Evolutionary conservation across 805 yeast genomes (phyloP).

Genomic region (Candida chilensis): DNA sequence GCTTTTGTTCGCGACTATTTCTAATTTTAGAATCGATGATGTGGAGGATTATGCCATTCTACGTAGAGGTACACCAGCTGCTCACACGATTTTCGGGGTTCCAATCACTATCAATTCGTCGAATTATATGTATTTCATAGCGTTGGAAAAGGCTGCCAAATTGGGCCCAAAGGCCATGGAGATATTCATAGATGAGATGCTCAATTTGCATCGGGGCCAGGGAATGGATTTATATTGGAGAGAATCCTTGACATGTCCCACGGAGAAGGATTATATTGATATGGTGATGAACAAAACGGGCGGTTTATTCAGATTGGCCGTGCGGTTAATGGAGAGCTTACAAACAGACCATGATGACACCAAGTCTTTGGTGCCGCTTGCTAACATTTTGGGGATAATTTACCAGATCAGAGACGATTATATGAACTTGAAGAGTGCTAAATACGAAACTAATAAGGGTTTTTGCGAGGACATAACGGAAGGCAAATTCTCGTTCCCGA

Average conservation of each 20-base stretch:
- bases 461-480: slow-evolving; percentile 81
- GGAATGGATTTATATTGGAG: slow-evolving; percentile 88
- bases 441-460: slow-evolving; percentile 54
- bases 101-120: slow-evolving; percentile 81
- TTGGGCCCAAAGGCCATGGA: slow-evolving; percentile 20
- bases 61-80: slow-evolving; percentile 72
- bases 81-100: slow-evolving; percentile 69
- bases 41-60: slow-evolving; percentile 71
- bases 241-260: slow-evolving; percentile 50
- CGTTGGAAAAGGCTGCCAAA: slow-evolving; percentile 41
- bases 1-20: slow-evolving; percentile 6
- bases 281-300: slow-evolving; percentile 92
- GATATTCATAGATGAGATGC: slow-evolving; percentile 62
- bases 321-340: slow-evolving; percentile 44
- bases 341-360: slow-evolving; percentile 7
- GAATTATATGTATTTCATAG: slow-evolving; percentile 71
- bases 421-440: slow-evolving; percentile 50
- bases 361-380: slow-evolving; percentile 41
- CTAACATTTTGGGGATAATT: slow-evolving; percentile 71
- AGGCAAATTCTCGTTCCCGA: slow-evolving; percentile 84
- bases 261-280: slow-evolving; percentile 51
- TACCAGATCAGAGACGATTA: slow-evolving; percentile 87
- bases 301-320: slow-evolving; percentile 73
- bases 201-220: slow-evolving; percentile 83
- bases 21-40: slow-evolving; percentile 54